A percentile compares a stretch with the other conserved stretches of the same genome.
Conservation (phyloP, 192 early-diverging fungal species). For the Podochytrium sp. region DNA sequence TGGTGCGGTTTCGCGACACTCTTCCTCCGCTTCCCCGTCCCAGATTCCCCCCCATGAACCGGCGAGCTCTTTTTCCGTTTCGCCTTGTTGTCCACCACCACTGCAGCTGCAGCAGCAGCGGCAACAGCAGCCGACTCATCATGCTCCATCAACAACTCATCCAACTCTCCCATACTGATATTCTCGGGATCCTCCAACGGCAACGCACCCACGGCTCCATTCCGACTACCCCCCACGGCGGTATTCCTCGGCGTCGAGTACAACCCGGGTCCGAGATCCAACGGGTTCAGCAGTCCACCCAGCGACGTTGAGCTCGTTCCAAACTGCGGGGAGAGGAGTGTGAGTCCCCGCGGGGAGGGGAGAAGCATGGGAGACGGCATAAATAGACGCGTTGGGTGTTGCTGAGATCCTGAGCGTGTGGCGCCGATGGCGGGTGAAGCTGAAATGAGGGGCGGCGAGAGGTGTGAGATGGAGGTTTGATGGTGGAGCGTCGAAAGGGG, state of each 20-base stretch:
- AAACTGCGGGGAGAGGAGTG: slow-evolving; percentile 20
- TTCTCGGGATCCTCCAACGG: slow-evolving; percentile 24
- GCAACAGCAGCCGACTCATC: slow-evolving; percentile 3
- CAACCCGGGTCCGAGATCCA: slow-evolving; percentile 23
- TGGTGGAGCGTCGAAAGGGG: slow-evolving; percentile 25
- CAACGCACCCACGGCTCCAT: background rate
- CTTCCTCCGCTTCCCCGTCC: background rate
- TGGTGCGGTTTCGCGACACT: background rate
- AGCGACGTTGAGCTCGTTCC: background rate
- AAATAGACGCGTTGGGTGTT: background rate
- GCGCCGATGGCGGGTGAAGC: slow-evolving; percentile 1
- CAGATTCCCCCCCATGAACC: background rate
- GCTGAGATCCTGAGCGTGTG: background rate
- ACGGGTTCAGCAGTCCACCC: background rate
- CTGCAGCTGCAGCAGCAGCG: background rate
- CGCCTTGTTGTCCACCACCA: too few relatives aligned
- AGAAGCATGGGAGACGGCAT: slow-evolving; percentile 32
- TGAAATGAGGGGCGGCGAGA: slow-evolving; percentile 17
- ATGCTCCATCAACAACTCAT: slow-evolving; percentile 20
- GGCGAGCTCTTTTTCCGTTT: background rate
- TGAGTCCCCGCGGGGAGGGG: slow-evolving; percentile 10
- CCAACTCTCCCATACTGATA: slow-evolving; percentile 29
- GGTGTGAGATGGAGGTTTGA: slow-evolving; percentile 14
- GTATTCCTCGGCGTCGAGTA: background rate
- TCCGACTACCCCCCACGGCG: background rate